Percentiles rank a stretch among this genome's conserved stretches.
phyloP scores from a whole-genome alignment of 2,329 filamentous ascomycete genomes.

The Stachybotrys chlorohalonatus region DNA sequence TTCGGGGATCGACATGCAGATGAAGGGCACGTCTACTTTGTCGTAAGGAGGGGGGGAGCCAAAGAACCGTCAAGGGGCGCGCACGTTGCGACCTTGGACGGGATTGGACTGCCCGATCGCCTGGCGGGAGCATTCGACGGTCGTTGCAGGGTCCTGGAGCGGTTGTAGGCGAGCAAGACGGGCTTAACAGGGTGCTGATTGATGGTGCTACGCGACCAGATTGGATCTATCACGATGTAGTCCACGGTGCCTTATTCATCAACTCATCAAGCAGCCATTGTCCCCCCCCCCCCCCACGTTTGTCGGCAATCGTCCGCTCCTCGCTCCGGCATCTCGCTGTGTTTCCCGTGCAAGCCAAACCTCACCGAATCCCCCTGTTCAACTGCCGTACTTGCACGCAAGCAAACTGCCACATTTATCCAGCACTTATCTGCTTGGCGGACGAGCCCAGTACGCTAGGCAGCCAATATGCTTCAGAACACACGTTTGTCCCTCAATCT shows the following conservation, averaged over 20 bases:
- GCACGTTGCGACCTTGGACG: not conserved
- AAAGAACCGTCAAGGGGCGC: not conserved
- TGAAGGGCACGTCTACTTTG: not conserved
- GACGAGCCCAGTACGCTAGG: not conserved
- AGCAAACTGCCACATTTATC: not conserved
- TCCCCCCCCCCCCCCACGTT: not conserved
- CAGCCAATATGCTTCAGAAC: not conserved
- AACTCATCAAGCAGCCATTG: too few relatives aligned
- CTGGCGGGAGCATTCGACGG: not conserved
- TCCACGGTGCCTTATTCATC: not conserved
- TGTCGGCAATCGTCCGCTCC: not conserved
- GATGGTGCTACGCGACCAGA: too few relatives aligned
- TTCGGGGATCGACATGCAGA: not conserved
- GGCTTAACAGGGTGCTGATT: too few relatives aligned
- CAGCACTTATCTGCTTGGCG: not conserved
- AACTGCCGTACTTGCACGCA: not conserved
- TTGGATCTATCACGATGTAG: not conserved
- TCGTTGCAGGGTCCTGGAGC: not conserved
- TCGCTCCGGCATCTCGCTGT: not conserved
- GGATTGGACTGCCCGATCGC: not conserved
- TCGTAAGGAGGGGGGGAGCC: not conserved
- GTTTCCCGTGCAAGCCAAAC: not conserved
- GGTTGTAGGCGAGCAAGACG: not conserved
- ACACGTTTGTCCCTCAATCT: not conserved
- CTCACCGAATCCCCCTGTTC: not conserved